Conservation (phyloP, 2,329 filamentous ascomycete species). For the Penicillium sp. region DNA sequence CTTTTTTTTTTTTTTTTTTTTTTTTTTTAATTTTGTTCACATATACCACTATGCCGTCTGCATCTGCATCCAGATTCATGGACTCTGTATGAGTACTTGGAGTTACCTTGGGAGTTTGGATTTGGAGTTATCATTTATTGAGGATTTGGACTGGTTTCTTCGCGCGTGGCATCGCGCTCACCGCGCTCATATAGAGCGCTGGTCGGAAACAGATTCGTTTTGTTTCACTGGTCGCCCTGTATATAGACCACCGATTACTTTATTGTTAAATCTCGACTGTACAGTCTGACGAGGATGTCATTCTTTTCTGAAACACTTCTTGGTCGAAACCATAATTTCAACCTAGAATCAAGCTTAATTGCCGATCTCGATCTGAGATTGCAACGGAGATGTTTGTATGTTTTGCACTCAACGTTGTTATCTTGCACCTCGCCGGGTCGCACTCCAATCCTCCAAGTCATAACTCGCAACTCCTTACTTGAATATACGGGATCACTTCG, state of each 20-base stretch:
- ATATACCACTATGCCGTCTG: constrained; percentile 22
- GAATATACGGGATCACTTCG: neutral
- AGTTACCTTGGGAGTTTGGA: constrained; percentile 17
- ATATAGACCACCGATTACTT: constrained; percentile 1
- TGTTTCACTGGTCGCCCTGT: neutral
- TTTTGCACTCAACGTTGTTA: constrained; percentile 26
- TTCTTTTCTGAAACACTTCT: neutral
- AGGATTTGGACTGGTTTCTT: neutral
- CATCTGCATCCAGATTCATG: constrained; percentile 20
- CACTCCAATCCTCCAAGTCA: neutral
- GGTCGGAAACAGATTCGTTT: constrained; percentile 6
- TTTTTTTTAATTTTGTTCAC: constrained; percentile 8
- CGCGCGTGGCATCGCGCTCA: constrained; percentile 13
- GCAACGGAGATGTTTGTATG: constrained; percentile 14
- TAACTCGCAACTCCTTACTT: neutral
- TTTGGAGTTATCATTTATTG: constrained; percentile 5
- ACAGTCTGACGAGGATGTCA: neutral
- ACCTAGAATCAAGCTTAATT: neutral
- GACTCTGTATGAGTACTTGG: constrained; percentile 7
- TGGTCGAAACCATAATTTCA: too few relatives aligned
- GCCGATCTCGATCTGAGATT: neutral
- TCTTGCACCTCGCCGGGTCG: constrained; percentile 31
- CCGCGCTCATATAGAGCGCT: constrained; percentile 1
- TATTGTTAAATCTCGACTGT: neutral
- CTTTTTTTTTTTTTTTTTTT: too few relatives aligned